Evolutionary conservation across 345 rosid genomes (phyloP), one percentile per base, ranked within the genome.

Genomic region (Pelargonium nanum): DNA sequence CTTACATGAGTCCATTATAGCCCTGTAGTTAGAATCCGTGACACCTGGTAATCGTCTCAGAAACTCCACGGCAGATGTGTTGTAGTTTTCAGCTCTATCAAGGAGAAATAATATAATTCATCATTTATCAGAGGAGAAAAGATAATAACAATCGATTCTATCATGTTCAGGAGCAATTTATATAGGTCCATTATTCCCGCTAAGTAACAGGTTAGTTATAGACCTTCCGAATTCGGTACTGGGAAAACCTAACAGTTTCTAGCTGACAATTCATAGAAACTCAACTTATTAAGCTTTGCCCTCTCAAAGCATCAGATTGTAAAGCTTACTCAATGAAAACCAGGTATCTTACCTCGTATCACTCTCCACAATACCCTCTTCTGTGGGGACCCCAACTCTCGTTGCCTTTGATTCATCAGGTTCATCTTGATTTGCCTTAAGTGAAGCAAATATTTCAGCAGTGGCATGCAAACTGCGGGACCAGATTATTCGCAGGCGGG

Each of bases 391-490:
- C 21, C 96, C 99, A 68, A 89, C 91, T 77, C 99, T 81, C 21
- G 75, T 74, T 26, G 99, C 97, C 75, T 80, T 84, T 30, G 70
- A 64, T 69, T 84, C 89, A 44, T 89, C 97, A 0, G 99, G 97
- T 75, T 93, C 94, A 62, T 93, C 97, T 68, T 93, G 99, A 76
- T 93, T 93, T 24, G 92, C 84, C 77, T 89, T 93, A 44, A 89
- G 78, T 10, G 85, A 71, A 26, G 87, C 78, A 77, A 93, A 93
- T 72, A 89, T 87, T 68, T 93, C 97, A 19, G 94, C 96, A 44
- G 97, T 93, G 22, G 99, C 96, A 75, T 87, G 88, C 63, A 93
- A 78, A 74, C 99, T 85, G 52, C 97, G 90, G 64, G 99, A 93
- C 99, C 97, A 89, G 74, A 93, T 70, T 65, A 89, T 79, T 57